Conservation (phyloP, 169 alveolate genomes). For the Plasmodium blacklocki region DNA sequence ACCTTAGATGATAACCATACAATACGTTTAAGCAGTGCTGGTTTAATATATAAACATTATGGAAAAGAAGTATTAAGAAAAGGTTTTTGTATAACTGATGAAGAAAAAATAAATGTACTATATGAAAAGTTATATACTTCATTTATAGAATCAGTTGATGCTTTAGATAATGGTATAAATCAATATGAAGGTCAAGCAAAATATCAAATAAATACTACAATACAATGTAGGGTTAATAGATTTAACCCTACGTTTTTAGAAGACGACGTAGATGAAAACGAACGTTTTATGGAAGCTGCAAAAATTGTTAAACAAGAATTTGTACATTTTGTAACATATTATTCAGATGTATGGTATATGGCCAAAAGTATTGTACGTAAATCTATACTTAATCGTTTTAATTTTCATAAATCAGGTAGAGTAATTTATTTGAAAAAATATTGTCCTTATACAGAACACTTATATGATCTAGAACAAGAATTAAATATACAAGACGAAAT, state of each 20-base stretch:
- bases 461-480: conserved; percentile 81
- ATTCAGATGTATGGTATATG: conserved; percentile 78
- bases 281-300: conserved; percentile 85
- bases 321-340: conserved; percentile 51
- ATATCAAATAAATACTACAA: conserved; percentile 85
- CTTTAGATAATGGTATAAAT: conserved; percentile 92
- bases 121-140: conserved; percentile 84
- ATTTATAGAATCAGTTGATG: conserved; percentile 91
- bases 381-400: conserved; percentile 79
- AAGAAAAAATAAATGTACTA: conserved; percentile 80
- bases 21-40: conserved; percentile 92
- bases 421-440: conserved; percentile 79
- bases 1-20: conserved; percentile 79
- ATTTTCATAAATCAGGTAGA: conserved; percentile 84
- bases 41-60: conserved; percentile 92
- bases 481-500: conserved; percentile 70
- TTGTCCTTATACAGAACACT: conserved; percentile 82
- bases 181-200: conserved; percentile 83
- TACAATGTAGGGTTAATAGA: conserved; percentile 86
- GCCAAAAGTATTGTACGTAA: conserved; percentile 76
- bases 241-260: conserved; percentile 92
- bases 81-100: conserved; percentile 82
- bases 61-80: conserved; percentile 84
- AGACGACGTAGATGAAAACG: conserved; percentile 80
- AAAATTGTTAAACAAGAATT: conserved; percentile 85